Percentiles rank a stretch among this genome's conserved stretches.
Evolutionary conservation across 768 basidiomycete species (phyloP).

Genomic region (Agrocybe pediades): DNA sequence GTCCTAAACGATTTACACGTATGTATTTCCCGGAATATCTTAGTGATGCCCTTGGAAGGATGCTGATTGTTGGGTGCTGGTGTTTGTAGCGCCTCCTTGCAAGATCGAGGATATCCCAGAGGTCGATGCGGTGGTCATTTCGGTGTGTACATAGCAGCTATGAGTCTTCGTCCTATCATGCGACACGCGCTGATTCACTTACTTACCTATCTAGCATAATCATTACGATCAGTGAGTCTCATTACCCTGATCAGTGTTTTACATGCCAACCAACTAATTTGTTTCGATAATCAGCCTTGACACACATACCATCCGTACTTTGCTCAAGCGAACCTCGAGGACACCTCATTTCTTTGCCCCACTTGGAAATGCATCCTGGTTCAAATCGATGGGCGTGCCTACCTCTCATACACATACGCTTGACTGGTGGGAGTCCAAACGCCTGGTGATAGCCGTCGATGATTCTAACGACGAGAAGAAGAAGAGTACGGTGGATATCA

Average conservation of each 20-base stretch:
- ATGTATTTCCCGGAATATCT: conserved; percentile 16
- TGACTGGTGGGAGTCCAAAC: conserved; percentile 65
- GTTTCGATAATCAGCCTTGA: conserved; percentile 41
- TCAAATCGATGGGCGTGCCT: conserved; percentile 41
- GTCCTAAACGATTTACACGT: conserved; percentile 53
- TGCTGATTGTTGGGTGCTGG: background rate
- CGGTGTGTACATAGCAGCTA: conserved; percentile 33
- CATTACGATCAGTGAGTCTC: conserved; percentile 51
- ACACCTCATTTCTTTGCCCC: conserved; percentile 59
- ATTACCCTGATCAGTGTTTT: background rate
- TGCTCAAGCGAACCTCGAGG: conserved; percentile 31
- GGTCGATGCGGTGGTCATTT: conserved; percentile 63
- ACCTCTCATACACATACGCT: conserved; percentile 46
- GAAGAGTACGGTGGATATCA: conserved; percentile 41
- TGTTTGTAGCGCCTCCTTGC: conserved; percentile 45
- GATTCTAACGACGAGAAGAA: conserved; percentile 15
- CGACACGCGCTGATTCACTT: background rate
- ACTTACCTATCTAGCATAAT: conserved; percentile 37
- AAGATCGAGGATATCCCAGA: conserved; percentile 58
- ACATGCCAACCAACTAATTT: background rate
- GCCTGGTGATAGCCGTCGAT: conserved; percentile 29
- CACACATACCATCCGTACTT: conserved; percentile 38
- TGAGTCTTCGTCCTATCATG: background rate
- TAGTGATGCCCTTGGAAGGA: background rate
- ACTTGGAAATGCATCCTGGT: conserved; percentile 49